A percentile compares a stretch with the other conserved stretches of the same genome.
Conservation (phyloP, 177 flowering plant species). For the Vitis hybrid region DNA sequence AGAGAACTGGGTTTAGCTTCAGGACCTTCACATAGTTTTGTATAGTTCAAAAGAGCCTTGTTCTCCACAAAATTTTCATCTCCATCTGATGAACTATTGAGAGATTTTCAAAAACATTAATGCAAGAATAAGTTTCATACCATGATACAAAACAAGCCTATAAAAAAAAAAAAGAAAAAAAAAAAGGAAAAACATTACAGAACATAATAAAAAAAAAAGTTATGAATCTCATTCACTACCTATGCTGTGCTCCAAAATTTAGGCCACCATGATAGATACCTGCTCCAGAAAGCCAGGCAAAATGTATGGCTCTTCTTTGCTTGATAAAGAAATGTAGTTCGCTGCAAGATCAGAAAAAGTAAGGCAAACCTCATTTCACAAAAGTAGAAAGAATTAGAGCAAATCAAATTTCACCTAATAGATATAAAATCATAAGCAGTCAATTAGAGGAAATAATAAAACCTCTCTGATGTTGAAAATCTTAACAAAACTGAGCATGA, state of each 20-base stretch:
- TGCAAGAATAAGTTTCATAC: background rate
- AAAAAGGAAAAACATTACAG: background rate
- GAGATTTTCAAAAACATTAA: constrained; percentile 13
- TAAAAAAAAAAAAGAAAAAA: background rate
- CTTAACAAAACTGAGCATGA: too few species aligned
- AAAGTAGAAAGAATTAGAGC: background rate
- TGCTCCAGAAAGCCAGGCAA: constrained; percentile 99
- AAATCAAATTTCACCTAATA: background rate
- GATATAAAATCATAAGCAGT: background rate
- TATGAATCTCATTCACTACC: constrained; percentile 43
- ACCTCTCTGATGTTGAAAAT: too few species aligned
- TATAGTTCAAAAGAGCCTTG: constrained; percentile 84
- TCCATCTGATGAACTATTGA: constrained; percentile 71
- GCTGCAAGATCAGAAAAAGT: constrained; percentile 45
- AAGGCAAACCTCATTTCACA: background rate
- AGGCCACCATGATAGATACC: constrained; percentile 96
- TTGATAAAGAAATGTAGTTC: constrained; percentile 95
- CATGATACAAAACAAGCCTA: background rate
- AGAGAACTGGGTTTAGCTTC: constrained; percentile 85
- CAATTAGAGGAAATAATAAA: too few species aligned
- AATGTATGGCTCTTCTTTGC: constrained; percentile 94
- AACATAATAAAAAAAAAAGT: background rate
- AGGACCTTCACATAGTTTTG: constrained; percentile 71
- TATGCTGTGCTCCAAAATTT: constrained; percentile 88
- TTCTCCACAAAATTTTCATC: constrained; percentile 99